These are phyloP conservation scores for Poa annua DNA, from an alignment of 176 grass and related monocot genomes.

Conservation along the genomic window DNA sequence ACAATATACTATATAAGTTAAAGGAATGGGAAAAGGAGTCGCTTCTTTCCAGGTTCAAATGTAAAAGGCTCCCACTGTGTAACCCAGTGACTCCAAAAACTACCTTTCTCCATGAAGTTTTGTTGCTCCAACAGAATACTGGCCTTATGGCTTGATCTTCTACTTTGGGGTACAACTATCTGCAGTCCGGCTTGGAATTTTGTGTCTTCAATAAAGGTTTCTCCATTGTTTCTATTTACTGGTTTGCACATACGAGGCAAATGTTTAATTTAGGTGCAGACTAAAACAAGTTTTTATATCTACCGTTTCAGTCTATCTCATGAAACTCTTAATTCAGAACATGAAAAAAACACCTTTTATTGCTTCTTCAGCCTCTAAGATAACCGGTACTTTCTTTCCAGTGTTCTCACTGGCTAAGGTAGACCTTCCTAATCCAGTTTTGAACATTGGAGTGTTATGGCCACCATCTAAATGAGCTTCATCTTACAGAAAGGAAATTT, in stretches of 20 bases:
- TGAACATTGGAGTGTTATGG: slow-evolving; percentile 40
- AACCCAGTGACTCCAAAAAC: slow-evolving; percentile 15
- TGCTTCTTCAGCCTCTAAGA: slow-evolving; percentile 47
- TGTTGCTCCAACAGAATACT: slow-evolving; percentile 43
- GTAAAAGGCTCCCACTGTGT: slow-evolving; percentile 1
- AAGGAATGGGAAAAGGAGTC: slow-evolving; percentile 2
- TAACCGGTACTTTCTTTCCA: slow-evolving; percentile 41
- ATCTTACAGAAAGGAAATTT: slow-evolving; percentile 43
- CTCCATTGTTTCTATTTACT: slow-evolving; percentile 36
- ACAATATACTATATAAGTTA: slow-evolving; percentile 5
- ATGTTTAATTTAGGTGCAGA: slow-evolving; percentile 25
- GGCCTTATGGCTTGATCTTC: slow-evolving; percentile 44
- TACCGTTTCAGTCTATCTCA: slow-evolving; percentile 20
- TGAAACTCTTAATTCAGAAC: slow-evolving; percentile 42
- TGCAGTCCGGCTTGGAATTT: slow-evolving; percentile 36
- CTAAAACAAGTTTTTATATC: slow-evolving; percentile 33
- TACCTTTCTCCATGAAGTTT: slow-evolving; percentile 43
- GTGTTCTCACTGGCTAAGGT: slow-evolving; percentile 53
- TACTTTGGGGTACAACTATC: slow-evolving; percentile 17
- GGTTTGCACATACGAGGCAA: slow-evolving; percentile 31
- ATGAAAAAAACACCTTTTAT: slow-evolving; percentile 44
- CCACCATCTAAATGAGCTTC: slow-evolving; percentile 52
- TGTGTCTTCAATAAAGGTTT: slow-evolving; percentile 17
- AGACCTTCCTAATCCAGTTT: slow-evolving; percentile 49
- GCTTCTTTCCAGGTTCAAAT: slow-evolving; percentile 16